Conservation (phyloP, 208 protist species). For the Trichomonas gallinae region DNA sequence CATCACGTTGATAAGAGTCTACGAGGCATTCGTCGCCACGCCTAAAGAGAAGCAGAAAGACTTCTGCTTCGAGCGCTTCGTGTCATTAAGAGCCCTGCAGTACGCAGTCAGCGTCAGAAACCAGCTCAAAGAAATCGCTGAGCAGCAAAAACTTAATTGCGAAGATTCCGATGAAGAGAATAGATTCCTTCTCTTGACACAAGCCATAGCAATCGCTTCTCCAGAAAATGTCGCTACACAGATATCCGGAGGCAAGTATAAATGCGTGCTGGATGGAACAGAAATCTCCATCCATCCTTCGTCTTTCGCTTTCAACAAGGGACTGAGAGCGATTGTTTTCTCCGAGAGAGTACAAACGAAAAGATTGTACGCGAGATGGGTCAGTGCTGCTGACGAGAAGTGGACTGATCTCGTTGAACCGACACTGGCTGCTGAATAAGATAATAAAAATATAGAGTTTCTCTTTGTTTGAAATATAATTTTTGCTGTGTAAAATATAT, state of each 20-base stretch:
- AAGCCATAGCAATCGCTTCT: not conserved
- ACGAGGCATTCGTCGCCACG: constrained; percentile 2
- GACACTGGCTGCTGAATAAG: not conserved
- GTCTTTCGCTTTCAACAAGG: not conserved
- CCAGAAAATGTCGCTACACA: not conserved
- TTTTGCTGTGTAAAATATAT: too few species aligned
- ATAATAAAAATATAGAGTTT: too few species aligned
- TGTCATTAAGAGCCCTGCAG: constrained; percentile 5
- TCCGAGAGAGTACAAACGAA: not conserved
- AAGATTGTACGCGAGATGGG: not conserved
- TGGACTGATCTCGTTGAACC: not conserved
- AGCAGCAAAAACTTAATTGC: not conserved
- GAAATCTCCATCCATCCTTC: not conserved
- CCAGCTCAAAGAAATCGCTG: not conserved
- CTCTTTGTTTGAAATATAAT: too few species aligned
- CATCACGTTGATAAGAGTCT: constrained; percentile 23
- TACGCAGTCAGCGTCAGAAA: constrained; percentile 22
- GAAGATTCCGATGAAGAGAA: not conserved
- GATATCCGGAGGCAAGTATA: not conserved
- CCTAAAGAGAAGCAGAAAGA: not conserved
- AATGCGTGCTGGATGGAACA: not conserved
- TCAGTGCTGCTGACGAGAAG: not conserved
- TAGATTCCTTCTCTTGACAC: not conserved
- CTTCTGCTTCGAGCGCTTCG: constrained; percentile 24
- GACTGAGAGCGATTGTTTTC: not conserved